Evolutionary conservation across 441 rosid genomes (phyloP).

Genomic region (Biscutella laevigata): DNA sequence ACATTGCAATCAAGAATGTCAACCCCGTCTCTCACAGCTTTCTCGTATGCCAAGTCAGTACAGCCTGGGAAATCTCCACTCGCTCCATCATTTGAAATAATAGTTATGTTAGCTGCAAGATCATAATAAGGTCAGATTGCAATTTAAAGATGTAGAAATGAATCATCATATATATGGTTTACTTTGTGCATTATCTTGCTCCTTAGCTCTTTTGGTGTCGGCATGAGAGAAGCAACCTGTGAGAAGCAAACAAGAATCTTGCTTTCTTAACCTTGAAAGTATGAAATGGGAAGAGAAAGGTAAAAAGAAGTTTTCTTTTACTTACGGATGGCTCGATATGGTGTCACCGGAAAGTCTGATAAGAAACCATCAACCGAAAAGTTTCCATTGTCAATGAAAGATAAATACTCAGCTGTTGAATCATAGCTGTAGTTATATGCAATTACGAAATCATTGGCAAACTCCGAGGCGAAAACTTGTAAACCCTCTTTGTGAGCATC

Average conservation of each 20-base stretch:
- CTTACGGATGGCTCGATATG: conserved; percentile 60
- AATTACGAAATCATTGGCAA: conserved; percentile 50
- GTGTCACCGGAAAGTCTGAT: conserved; percentile 79
- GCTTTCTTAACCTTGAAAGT: not conserved
- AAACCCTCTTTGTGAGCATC: conserved; percentile 81
- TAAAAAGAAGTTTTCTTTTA: not conserved
- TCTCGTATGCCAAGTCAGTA: conserved; percentile 42
- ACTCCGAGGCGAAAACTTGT: conserved; percentile 66
- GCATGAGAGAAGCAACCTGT: conserved; percentile 69
- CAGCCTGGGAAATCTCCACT: conserved; percentile 49
- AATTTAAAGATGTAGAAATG: not conserved
- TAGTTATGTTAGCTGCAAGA: conserved; percentile 28
- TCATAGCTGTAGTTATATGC: conserved; percentile 74
- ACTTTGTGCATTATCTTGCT: conserved; percentile 34
- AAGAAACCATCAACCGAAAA: conserved; percentile 86
- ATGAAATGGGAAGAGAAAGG: conserved; percentile 1
- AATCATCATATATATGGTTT: not conserved
- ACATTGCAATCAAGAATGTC: conserved; percentile 46
- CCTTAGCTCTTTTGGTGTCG: conserved; percentile 30
- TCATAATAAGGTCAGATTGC: conserved; percentile 3
- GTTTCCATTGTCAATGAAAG: conserved; percentile 58
- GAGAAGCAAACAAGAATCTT: conserved; percentile 16
- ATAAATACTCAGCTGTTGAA: conserved; percentile 50
- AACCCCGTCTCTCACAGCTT: conserved; percentile 34
- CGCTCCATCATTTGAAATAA: conserved; percentile 41